Base-by-base conservation (phyloP, 768 basidiomycete species). In the Plicaturopsis crispa region DNA sequence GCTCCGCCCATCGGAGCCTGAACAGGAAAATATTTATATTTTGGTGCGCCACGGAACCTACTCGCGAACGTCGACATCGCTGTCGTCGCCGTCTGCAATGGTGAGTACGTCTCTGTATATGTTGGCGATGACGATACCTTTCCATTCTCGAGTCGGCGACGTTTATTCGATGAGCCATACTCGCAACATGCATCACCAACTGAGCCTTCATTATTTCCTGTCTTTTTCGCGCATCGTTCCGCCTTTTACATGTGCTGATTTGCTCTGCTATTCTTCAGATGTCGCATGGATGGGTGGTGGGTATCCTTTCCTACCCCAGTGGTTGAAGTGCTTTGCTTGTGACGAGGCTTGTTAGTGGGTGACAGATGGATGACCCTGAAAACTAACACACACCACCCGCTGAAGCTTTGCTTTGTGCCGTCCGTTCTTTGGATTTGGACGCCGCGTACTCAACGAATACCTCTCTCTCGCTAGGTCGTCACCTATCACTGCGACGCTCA, bases 111-210 rank as follows among this genome's bases (percentile, higher is more conserved):
- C 8, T 14, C n/a, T 31, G 4, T 24, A 24, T 33, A 24, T 17
- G 24, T 14, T 55, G 52, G 59, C 55, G 5, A 59, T 72, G 80
- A 82, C 75, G 80, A 83, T 78, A 71, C 47, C 59, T 62, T 67
- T 78, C 78, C 77, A 78, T 77, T 59, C 62, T 53, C 76, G 80
- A 81, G 80, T 66, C 56, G 79, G 80, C 76, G 81, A 84, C 60
- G 67, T 58, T 71, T 58, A 56, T 48, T 62, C 65, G 62, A 74
- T 81, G 80, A 81, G 69, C 80, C 80, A 56, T 59, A 60, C 79
- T 83, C 80, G 66, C 55, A 78, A 81, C 80, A 83, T 84, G 81
- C 81, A 84, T 67, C 67, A 68, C 66, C 66, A 69, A 61, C 66
- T 63, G 66, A 68, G 57, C 60, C 48, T 56, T 54, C 52, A 39